phyloP scores from a whole-genome alignment of 352 stramenopile genomes.

The Globisporangium paroecandrum region DNA sequence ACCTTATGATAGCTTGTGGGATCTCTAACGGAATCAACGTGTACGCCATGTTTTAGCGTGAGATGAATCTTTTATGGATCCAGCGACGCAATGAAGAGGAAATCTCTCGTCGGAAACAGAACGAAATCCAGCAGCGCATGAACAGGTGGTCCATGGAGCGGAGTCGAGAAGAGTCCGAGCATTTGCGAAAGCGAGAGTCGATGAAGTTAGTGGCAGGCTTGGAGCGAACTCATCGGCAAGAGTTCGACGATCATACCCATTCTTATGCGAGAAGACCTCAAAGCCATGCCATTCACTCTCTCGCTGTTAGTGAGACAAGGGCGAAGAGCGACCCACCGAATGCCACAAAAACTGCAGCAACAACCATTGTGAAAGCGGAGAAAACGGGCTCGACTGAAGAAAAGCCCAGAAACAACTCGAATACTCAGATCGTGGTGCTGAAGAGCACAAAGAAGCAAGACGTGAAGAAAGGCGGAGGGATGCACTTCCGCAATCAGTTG shows the following conservation, averaged over 20 bases:
- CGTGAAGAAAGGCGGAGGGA: slow-evolving; percentile 29
- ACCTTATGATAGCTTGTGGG: background rate
- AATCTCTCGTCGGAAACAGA: slow-evolving; percentile 33
- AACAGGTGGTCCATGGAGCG: slow-evolving; percentile 55
- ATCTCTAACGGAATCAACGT: background rate
- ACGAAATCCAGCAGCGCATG: slow-evolving; percentile 46
- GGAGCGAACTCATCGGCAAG: slow-evolving; percentile 24
- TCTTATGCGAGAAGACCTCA: background rate
- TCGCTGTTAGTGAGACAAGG: background rate
- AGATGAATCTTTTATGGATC: slow-evolving; percentile 73
- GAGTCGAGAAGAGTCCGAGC: slow-evolving; percentile 69
- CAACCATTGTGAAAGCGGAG: slow-evolving; percentile 7
- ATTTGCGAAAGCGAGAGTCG: slow-evolving; percentile 58
- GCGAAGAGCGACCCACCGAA: background rate
- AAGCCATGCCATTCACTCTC: background rate
- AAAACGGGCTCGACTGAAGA: slow-evolving; percentile 14
- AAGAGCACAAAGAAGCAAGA: slow-evolving; percentile 34
- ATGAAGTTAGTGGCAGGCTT: slow-evolving; percentile 54
- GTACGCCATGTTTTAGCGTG: slow-evolving; percentile 24
- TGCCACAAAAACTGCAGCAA: background rate
- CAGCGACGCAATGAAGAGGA: slow-evolving; percentile 47
- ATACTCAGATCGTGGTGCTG: slow-evolving; percentile 11
- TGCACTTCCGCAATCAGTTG: slow-evolving; percentile 75
- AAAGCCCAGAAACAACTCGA: slow-evolving; percentile 6
- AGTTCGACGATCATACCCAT: slow-evolving; percentile 13